phyloP scores from a whole-genome alignment of 306 rosid species.

The Lathyrus sativus region DNA sequence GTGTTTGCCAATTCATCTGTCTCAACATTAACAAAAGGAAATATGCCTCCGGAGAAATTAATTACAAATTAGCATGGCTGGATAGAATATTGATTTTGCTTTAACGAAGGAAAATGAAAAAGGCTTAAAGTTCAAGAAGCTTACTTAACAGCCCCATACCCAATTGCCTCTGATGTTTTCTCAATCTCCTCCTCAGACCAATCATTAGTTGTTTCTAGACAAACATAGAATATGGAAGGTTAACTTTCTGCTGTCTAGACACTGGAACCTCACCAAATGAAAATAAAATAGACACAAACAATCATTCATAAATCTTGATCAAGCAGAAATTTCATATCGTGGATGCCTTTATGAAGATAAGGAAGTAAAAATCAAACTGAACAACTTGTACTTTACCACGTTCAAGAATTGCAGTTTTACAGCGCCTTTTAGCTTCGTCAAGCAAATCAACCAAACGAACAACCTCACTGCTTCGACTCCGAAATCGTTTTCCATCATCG shows the following conservation, averaged over 20 bases:
- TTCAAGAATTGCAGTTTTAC: conserved; percentile 70
- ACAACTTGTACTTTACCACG: conserved; percentile 64
- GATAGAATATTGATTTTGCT: conserved; percentile 20
- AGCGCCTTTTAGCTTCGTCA: conserved; percentile 95
- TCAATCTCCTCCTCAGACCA: conserved; percentile 84
- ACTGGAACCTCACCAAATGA: conserved; percentile 20
- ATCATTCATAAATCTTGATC: conserved; percentile 17
- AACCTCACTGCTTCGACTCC: conserved; percentile 80
- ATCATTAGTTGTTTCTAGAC: conserved; percentile 59
- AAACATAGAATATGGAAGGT: conserved; percentile 35
- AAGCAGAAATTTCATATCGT: conserved; percentile 21
- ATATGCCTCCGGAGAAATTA: conserved; percentile 30
- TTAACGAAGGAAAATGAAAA: neutral
- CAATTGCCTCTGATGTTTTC: conserved; percentile 74
- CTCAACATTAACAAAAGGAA: conserved; percentile 13
- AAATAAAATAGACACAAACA: conserved; percentile 22
- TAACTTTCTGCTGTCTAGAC: conserved; percentile 24
- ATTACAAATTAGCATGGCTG: conserved; percentile 17
- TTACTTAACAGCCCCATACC: conserved; percentile 97
- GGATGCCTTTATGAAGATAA: conserved; percentile 30
- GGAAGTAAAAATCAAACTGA: conserved; percentile 27
- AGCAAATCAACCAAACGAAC: conserved; percentile 93
- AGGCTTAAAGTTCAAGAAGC: conserved; percentile 40
- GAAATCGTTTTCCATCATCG: conserved; percentile 90
- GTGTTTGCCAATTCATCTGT: conserved; percentile 6